phyloP scores from a whole-genome alignment of 1,139 yeast species.

The Fermentozyma sake region DNA sequence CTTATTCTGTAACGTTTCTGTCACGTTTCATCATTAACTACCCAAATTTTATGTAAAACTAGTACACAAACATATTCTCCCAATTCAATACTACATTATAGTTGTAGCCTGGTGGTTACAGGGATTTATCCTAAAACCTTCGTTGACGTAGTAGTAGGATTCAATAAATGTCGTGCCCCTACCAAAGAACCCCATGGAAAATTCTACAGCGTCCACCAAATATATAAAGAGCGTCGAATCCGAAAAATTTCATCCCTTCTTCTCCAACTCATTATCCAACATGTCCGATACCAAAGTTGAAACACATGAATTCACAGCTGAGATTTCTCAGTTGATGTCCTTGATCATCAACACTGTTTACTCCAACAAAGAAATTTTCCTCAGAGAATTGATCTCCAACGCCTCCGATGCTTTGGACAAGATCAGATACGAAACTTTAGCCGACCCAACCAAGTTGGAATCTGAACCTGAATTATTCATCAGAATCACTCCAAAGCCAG shows the following conservation, averaged over 20 bases:
- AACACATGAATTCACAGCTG: conserved; percentile 98
- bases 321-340: conserved; percentile 99
- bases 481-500: conserved; percentile 96
- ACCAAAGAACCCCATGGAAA: conserved; percentile 33
- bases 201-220: too few species aligned
- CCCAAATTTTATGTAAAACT: too few species aligned
- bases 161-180: conserved; percentile 6
- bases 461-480: conserved; percentile 95
- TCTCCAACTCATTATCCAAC: conserved; percentile 2
- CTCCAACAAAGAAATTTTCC: conserved; percentile 98
- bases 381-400: conserved; percentile 98
- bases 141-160: too few species aligned
- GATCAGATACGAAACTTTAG: conserved; percentile 93
- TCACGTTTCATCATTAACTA: too few species aligned
- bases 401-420: conserved; percentile 97
- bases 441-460: conserved; percentile 89
- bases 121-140: too few species aligned
- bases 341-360: conserved; percentile 99
- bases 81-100: conserved; percentile 1
- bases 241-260: too few species aligned
- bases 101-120: too few species aligned
- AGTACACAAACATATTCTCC: neutral
- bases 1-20: too few species aligned
- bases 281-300: conserved; percentile 66
- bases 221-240: too few species aligned